Conservation (phyloP, 441 rosid genomes). For the Breynia disticha region DNA sequence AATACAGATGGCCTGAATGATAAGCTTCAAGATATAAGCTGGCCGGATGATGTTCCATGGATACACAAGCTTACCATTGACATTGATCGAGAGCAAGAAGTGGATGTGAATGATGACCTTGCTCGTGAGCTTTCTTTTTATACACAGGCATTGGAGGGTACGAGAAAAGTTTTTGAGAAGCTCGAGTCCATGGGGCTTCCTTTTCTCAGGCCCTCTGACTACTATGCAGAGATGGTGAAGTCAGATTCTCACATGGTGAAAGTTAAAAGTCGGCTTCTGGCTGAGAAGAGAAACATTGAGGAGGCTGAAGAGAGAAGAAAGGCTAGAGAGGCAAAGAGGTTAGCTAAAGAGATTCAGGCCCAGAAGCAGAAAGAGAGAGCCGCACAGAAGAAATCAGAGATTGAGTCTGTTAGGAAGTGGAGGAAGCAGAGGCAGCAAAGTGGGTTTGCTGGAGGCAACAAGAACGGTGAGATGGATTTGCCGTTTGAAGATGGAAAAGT, state of each 20-base stretch:
- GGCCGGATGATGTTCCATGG: slow-evolving; percentile 68
- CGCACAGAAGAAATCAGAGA: slow-evolving; percentile 63
- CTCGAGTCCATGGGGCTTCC: slow-evolving; percentile 48
- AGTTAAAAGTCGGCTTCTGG: slow-evolving; percentile 59
- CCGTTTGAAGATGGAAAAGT: slow-evolving; percentile 48
- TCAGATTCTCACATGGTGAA: slow-evolving; percentile 73
- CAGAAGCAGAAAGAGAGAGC: slow-evolving; percentile 71
- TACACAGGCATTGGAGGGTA: slow-evolving; percentile 73
- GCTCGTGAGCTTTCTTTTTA: slow-evolving; percentile 64
- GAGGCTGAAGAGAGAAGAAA: slow-evolving; percentile 87
- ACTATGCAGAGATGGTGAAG: slow-evolving; percentile 88
- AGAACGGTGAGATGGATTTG: slow-evolving; percentile 42
- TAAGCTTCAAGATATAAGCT: slow-evolving; percentile 68
- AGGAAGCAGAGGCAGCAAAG: slow-evolving; percentile 87
- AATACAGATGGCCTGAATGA: slow-evolving; percentile 57
- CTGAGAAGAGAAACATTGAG: slow-evolving; percentile 63
- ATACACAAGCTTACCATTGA: slow-evolving; percentile 56
- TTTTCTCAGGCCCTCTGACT: slow-evolving; percentile 73
- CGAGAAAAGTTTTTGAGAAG: slow-evolving; percentile 49
- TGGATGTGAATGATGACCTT: slow-evolving; percentile 82
- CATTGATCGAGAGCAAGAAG: slow-evolving; percentile 51
- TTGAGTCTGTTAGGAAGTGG: slow-evolving; percentile 84
- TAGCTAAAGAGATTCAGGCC: slow-evolving; percentile 73
- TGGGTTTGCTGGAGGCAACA: slow-evolving; percentile 46
- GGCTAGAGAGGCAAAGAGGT: slow-evolving; percentile 63